A percentile compares a stretch with the other conserved stretches of the same genome.
phyloP scores from a whole-genome alignment of 495 filamentous ascomycete genomes.

The Daldinia childiae region DNA sequence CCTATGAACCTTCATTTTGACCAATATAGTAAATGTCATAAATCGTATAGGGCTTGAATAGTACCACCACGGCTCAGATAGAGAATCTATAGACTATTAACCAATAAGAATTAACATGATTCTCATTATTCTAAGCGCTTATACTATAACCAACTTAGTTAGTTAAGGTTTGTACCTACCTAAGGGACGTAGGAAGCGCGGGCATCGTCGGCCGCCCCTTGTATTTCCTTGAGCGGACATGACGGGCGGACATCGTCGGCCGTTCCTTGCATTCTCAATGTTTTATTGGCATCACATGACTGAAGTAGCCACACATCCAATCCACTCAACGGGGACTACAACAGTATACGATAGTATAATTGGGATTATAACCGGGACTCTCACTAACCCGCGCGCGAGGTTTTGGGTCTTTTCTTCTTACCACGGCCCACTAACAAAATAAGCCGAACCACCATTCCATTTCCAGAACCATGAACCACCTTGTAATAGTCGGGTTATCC shows the following conservation, averaged over 20 bases:
- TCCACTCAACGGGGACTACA: not conserved
- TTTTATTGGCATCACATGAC: conserved; percentile 1
- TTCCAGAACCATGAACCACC: not conserved
- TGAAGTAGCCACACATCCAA: not conserved
- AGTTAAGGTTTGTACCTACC: not conserved
- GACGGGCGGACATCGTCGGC: not conserved
- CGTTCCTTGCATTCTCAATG: not conserved
- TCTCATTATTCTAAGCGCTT: not conserved
- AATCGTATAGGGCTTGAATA: not conserved
- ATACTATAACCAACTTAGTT: not conserved
- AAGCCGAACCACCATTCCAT: not conserved
- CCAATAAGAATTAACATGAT: not conserved
- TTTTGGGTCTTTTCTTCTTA: not conserved
- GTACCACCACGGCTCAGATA: not conserved
- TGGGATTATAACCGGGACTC: not conserved
- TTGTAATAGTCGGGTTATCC: not conserved
- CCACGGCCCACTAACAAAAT: not conserved
- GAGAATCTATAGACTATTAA: not conserved
- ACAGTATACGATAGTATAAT: not conserved
- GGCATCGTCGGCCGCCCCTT: conserved; percentile 1
- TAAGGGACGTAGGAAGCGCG: not conserved
- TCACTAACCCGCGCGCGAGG: not conserved
- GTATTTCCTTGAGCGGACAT: not conserved
- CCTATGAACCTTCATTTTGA: not conserved
- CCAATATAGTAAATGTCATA: not conserved